These are phyloP conservation scores for Candida pseudoglaebosa DNA, from an alignment of 805 yeast genomes.

Conservation along the genomic window DNA sequence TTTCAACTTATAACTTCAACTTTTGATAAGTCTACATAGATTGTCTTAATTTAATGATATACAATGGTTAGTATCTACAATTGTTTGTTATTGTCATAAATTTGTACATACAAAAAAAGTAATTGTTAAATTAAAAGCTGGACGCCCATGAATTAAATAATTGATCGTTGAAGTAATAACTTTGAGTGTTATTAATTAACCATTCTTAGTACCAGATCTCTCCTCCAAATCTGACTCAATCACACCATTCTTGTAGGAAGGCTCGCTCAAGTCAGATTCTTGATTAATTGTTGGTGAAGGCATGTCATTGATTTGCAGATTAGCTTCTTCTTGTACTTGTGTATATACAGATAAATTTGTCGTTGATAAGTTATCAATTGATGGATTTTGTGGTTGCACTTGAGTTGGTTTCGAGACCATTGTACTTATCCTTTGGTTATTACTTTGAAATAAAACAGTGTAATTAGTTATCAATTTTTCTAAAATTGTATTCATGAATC, in stretches of 20 bases:
- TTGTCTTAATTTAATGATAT: too few relatives aligned
- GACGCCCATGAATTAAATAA: too few relatives aligned
- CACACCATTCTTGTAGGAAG: neutral
- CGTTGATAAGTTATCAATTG: neutral
- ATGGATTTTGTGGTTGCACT: neutral
- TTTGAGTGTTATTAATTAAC: too few relatives aligned
- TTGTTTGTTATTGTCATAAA: too few relatives aligned
- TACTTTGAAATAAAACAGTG: conserved; percentile 31
- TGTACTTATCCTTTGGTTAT: conserved; percentile 4
- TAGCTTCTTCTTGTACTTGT: neutral
- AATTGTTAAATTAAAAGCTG: too few relatives aligned
- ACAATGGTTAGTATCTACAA: too few relatives aligned
- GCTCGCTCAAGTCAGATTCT: neutral
- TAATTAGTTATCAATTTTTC: conserved; percentile 47
- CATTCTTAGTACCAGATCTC: neutral
- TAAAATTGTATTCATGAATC: conserved; percentile 50
- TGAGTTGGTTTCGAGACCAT: neutral
- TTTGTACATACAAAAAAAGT: too few relatives aligned
- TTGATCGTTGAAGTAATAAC: too few relatives aligned
- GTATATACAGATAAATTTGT: neutral
- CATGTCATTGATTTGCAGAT: neutral
- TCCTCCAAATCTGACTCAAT: neutral
- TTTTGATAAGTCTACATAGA: too few relatives aligned
- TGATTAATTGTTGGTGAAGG: neutral
- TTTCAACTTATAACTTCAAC: too few relatives aligned